Conservation (phyloP, 495 filamentous ascomycete species). For the Saxophila tyrrhenica region DNA sequence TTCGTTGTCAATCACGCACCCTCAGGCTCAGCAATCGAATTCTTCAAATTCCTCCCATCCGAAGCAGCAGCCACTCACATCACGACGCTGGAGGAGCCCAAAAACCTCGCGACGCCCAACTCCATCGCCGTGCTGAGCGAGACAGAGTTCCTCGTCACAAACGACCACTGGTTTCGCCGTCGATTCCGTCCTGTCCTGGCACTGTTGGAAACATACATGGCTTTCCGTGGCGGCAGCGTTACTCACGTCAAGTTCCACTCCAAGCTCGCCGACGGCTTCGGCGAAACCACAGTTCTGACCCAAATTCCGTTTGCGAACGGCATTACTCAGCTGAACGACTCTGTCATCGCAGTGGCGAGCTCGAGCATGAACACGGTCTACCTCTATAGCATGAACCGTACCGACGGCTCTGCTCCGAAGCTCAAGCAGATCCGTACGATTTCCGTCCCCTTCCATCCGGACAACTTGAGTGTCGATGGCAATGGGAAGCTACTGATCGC, state of each 20-base stretch:
- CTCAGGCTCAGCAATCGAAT: conserved; percentile 19
- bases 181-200: conserved; percentile 16
- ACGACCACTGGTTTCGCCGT: conserved; percentile 23
- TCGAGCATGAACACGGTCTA: conserved; percentile 23
- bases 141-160: conserved; percentile 21
- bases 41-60: conserved; percentile 15
- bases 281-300: conserved; percentile 7
- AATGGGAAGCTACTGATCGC: conserved; percentile 33
- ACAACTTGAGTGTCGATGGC: conserved; percentile 34
- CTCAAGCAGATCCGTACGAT: conserved; percentile 21
- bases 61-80: conserved; percentile 8
- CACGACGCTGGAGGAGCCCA: conserved; percentile 11
- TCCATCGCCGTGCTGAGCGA: conserved; percentile 15
- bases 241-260: conserved; percentile 23
- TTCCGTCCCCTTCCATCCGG: conserved; percentile 26
- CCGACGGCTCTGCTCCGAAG: not conserved
- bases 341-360: conserved; percentile 32
- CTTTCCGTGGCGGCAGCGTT: conserved; percentile 28
- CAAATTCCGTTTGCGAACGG: conserved; percentile 32
- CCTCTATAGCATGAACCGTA: conserved; percentile 26
- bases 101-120: conserved; percentile 22
- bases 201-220: conserved; percentile 30
- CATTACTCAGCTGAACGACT: conserved; percentile 27
- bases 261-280: conserved; percentile 23
- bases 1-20: conserved; percentile 26